Evolutionary conservation across 2,329 filamentous ascomycete species (phyloP).

Genomic region (Colletotrichum aenigma): DNA sequence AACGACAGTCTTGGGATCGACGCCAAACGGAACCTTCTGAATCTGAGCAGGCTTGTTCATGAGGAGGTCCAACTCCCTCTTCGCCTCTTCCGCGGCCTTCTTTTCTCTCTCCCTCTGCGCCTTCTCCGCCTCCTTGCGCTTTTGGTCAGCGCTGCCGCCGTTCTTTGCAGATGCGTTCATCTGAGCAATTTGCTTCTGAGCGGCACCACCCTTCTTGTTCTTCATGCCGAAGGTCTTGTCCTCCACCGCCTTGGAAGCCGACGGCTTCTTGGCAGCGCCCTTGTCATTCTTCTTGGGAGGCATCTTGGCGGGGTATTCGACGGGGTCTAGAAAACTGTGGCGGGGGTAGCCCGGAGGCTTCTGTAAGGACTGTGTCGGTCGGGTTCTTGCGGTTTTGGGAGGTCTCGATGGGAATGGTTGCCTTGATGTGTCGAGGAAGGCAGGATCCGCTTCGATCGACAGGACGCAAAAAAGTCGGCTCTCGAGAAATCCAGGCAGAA

Average conservation of each 20-base stretch:
- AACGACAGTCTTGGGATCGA: conserved; percentile 96
- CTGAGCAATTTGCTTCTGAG: conserved; percentile 89
- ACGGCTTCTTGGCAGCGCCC: conserved; percentile 56
- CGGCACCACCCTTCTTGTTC: conserved; percentile 95
- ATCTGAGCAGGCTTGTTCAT: conserved; percentile 91
- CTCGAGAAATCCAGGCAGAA: neutral
- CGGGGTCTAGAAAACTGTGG: conserved; percentile 1
- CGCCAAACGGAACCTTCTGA: conserved; percentile 98
- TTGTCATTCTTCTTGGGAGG: conserved; percentile 68
- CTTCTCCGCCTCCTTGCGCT: conserved; percentile 75
- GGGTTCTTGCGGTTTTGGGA: neutral
- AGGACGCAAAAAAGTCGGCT: conserved; percentile 12
- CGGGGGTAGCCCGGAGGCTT: neutral
- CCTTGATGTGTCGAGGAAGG: neutral
- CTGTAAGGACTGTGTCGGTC: neutral
- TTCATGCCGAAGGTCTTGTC: conserved; percentile 99
- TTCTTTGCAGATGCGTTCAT: conserved; percentile 75
- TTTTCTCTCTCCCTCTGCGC: conserved; percentile 81
- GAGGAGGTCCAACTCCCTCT: conserved; percentile 78
- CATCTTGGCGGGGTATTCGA: conserved; percentile 58
- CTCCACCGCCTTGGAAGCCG: conserved; percentile 70
- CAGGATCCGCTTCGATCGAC: conserved; percentile 10
- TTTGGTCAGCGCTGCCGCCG: conserved; percentile 84
- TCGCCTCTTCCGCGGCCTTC: conserved; percentile 84
- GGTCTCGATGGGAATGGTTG: neutral